Evolutionary conservation across 805 yeast genomes (phyloP), one percentile per base, ranked within the genome.

Genomic region (Saccharomycopsis sp.): DNA sequence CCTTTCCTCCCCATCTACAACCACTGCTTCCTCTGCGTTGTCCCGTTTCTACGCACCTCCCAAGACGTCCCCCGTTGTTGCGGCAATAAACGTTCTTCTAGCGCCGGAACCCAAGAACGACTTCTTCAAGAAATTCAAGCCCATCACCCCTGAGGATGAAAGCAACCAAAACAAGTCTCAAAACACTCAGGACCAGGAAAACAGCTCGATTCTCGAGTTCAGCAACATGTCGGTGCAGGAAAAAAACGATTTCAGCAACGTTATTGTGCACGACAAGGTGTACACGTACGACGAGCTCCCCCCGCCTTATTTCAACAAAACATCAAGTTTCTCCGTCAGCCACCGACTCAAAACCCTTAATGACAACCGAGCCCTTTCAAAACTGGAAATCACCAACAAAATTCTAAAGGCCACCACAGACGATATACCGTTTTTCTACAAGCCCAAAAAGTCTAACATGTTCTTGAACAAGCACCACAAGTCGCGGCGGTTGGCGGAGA

Each of bases 191-290:
- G 27, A n/a, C 27, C 27, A 25, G 27, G 9, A 10, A n/a, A 34
- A 42, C 17, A 45, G 37, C 4, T 46, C 41, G 13, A 58, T 20
- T 22, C 18, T 18, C 8, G 13, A 20, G 6, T 10, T 9, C n/a
- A 25, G 27, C 27, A 29, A 32, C 5, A 25, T 58, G 0, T 52
- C 69, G 1, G 65, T 97, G 34, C n/a, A n/a, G n/a, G n/a, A n/a
- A n/a, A n/a, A n/a, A n/a, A n/a, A n/a, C n/a, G n/a, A n/a, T n/a
- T n/a, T n/a, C n/a, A 74, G 75, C 7, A 68, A 73, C 42, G 73
- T 77, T 1, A 80, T 89, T 18, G 63, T 89, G 32, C 96, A 92
- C 54, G 97, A 89, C 55, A 76, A 80, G 50, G 60, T 81, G 0
- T 89, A 89, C 55, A 55, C 59, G 9, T 84, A 76, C 25, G 54